A percentile compares a stretch with the other conserved stretches of the same genome.
Evolutionary conservation across 805 yeast genomes (phyloP).

Genomic region (Isabelozyma heimii): DNA sequence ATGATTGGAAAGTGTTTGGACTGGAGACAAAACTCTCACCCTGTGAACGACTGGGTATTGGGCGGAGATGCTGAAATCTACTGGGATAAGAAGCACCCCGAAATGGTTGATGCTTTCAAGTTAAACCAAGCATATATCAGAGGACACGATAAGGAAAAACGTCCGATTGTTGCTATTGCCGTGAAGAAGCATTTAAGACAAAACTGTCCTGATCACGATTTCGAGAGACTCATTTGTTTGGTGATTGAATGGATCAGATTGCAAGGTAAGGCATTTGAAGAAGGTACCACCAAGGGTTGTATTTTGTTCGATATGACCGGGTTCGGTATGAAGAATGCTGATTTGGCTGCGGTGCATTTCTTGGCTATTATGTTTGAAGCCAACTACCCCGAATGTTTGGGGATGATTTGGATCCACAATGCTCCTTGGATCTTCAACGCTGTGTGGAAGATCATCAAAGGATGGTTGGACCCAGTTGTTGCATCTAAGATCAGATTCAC

Average conservation of each 20-base stretch:
- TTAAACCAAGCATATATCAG: conserved; percentile 64
- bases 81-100: conserved; percentile 28
- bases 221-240: conserved; percentile 66
- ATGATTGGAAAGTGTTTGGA: conserved; percentile 66
- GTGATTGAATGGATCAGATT: conserved; percentile 73
- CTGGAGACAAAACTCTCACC: conserved; percentile 64
- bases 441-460: conserved; percentile 85
- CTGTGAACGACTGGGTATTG: conserved; percentile 54
- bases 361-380: conserved; percentile 84
- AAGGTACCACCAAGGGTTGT: conserved; percentile 2
- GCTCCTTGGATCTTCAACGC: conserved; percentile 96
- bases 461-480: conserved; percentile 96
- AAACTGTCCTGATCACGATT: conserved; percentile 20
- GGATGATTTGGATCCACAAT: conserved; percentile 76
- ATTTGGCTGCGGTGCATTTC: conserved; percentile 82
- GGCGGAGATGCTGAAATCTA: conserved; percentile 65
- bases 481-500: conserved; percentile 89
- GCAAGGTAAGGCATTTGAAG: conserved; percentile 40
- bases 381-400: conserved; percentile 90
- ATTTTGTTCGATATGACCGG: conserved; percentile 70
- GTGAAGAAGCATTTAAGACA: conserved; percentile 19
- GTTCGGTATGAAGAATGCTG: conserved; percentile 84
- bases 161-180: conserved; percentile 13
- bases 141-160: conserved; percentile 59
- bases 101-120: conserved; percentile 53